phyloP scores from a whole-genome alignment of 371 early-diverging fungal species.

The Nosema granulosis region DNA sequence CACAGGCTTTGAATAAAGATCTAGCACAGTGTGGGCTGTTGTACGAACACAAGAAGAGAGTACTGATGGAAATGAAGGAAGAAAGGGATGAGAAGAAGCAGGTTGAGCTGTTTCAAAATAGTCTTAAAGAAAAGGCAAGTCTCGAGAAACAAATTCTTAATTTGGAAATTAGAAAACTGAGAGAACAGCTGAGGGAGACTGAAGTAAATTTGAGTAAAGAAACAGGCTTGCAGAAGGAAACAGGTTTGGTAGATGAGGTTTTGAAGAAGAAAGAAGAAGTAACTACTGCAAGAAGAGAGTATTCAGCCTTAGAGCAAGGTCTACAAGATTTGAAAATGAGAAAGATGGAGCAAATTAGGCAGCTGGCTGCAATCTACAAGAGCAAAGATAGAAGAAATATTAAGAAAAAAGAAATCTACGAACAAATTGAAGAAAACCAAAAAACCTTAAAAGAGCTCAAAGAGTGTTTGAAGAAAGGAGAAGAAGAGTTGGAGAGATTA shows the following conservation, averaged over 20 bases:
- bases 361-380: not conserved
- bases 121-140: slow-evolving; percentile 41
- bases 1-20: slow-evolving; percentile 8
- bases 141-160: slow-evolving; percentile 27
- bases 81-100: slow-evolving; percentile 46
- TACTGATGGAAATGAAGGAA: slow-evolving; percentile 49
- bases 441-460: slow-evolving; percentile 70
- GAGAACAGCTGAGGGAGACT: slow-evolving; percentile 12
- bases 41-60: slow-evolving; percentile 36
- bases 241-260: slow-evolving; percentile 12
- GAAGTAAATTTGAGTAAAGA: not conserved
- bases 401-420: slow-evolving; percentile 79
- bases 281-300: not conserved
- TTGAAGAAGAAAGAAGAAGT: slow-evolving; percentile 18
- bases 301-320: slow-evolving; percentile 17
- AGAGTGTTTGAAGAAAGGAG: slow-evolving; percentile 21
- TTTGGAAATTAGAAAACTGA: slow-evolving; percentile 14
- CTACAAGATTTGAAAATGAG: not conserved
- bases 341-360: slow-evolving; percentile 8
- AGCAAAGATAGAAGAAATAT: slow-evolving; percentile 70
- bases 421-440: slow-evolving; percentile 74
- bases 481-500: slow-evolving; percentile 4
- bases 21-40: slow-evolving; percentile 26
- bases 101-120: slow-evolving; percentile 37
- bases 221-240: slow-evolving; percentile 6